These are phyloP conservation scores for Linaria vulgaris DNA, from an alignment of 257 asterid genomes.

Conservation along the genomic window DNA sequence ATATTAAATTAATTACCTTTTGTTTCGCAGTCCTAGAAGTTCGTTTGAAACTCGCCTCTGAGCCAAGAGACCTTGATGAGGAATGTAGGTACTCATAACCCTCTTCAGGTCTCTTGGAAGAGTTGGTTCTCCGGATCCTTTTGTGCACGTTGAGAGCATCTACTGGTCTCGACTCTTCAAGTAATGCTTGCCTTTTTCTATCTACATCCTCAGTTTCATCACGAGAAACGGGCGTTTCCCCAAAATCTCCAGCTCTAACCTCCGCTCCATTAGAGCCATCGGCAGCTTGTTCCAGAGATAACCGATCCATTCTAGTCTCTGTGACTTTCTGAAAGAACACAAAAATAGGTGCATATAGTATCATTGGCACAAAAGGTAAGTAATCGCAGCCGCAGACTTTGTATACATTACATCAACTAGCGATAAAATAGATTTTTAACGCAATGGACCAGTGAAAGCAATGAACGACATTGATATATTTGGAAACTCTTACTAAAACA, in stretches of 20 bases:
- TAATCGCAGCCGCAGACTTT: background rate
- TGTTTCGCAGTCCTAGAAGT: constrained; percentile 2
- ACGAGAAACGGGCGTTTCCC: background rate
- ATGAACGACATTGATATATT: background rate
- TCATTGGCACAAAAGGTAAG: constrained; percentile 2
- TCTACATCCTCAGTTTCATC: constrained; percentile 15
- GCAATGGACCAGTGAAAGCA: background rate
- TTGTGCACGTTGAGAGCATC: constrained; percentile 10
- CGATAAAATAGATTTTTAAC: background rate
- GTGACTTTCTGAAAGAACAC: constrained; percentile 4
- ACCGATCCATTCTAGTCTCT: background rate
- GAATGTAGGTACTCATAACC: constrained; percentile 21
- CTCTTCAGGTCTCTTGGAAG: constrained; percentile 24
- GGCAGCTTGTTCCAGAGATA: constrained; percentile 13
- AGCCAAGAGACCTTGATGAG: background rate
- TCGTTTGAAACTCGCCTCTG: background rate
- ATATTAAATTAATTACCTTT: constrained; percentile 10
- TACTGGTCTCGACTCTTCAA: constrained; percentile 14
- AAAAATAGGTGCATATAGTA: background rate
- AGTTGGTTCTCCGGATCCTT: constrained; percentile 22
- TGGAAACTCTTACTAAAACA: background rate
- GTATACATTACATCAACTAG: constrained; percentile 1
- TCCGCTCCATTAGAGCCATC: constrained; percentile 3
- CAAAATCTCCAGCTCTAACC: constrained; percentile 8
- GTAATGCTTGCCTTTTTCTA: background rate